Evolutionary conservation across 1,284 basidiomycete species (phyloP), one percentile per base, ranked within the genome.

Genomic region (Omphalotus olearius): DNA sequence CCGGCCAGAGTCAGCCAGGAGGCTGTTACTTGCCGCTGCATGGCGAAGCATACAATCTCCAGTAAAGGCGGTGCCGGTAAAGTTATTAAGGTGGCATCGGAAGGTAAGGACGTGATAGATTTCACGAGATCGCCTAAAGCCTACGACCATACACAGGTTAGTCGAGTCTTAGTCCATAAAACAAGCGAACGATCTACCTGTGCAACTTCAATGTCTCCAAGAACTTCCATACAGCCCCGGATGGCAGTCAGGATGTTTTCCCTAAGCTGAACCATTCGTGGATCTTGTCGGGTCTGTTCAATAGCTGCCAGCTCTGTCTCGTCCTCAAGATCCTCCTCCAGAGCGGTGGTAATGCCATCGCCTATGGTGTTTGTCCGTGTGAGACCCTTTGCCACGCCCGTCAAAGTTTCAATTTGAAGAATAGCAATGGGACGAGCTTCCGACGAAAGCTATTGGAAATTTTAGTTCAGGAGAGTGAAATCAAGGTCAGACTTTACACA

Each of bases 1-100:
- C 82, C 79, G 3, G 89, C 86, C 0, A 95, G 73, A 10, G 83
- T 81, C 9, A 95, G 74, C 93, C 93, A 96, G 1, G 90, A 79
- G 0, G 86, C 88, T 0, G 86, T 92, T 6, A 91, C 72, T 54
- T 86, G 82, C 28, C 82, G 74, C 59, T 86, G 83, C 2, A 84
- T 77, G 0, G 91, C 91, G 13, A 80, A 64, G 55, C 88, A 91
- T 17, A 94, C 84, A 17, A 93, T 72, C 56, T 83, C 80, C 13
- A 96, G 73, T 1, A 96, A 69, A 0, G 92, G 91, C 2, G 80
- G 82, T 1, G 91, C 79, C 1, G 88, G 82, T 0, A 95, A 73
- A 0, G 91, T 89, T 7, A 95, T 73, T 10, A 95, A 66, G 0
- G 90, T 94, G 23, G 75, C 74, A 55, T 91, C 89, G 3, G 73